Evolutionary conservation across 352 stramenopile genomes (phyloP), one percentile per base, ranked within the genome.

Genomic region (Achlya hypogyna): DNA sequence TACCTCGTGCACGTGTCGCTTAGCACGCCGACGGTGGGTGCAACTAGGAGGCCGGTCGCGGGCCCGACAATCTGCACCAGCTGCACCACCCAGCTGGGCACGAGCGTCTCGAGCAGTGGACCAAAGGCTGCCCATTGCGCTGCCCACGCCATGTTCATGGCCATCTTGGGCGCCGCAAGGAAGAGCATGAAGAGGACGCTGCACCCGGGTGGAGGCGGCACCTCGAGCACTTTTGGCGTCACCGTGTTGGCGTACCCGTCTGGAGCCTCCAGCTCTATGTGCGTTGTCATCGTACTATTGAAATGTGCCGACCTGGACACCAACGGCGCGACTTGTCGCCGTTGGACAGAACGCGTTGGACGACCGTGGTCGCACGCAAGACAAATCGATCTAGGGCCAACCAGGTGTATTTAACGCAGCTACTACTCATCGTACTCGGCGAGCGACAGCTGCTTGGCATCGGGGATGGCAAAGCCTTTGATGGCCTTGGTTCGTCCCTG

Each of bases 401-500:
- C n/a, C n/a, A n/a, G n/a, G n/a, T n/a, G n/a, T n/a, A n/a, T n/a
- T n/a, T n/a, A n/a, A n/a, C n/a, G n/a, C 9, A 45, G 9, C 5
- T 28, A 8, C 72, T 77, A 93, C 53, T 93, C 84, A 70, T 75
- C 84, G 64, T 88, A 93, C 66, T 93, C 84, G 62, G 84, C 75
- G 60, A 89, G 78, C 51, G 82, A 72, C 16, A 93, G 77, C 52
- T 86, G 76, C 51, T 86, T 82, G 23, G 82, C 74, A 69, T 90
- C 79, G 0, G 75, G 79, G 8, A 87, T 72, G 23, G 73, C 49
- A 69, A 84, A 69, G 20, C 25, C 31, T 16, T 53, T 65, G 27
- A 35, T 69, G n/a, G 51, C n/a, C 31, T 64, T 49, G 12, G 49
- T 34, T 9, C 25, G 29, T 8, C 54, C 54, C 16, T 52, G 22